Conservation (phyloP, 805 yeast genomes). For the Sugiyamaella americana region DNA sequence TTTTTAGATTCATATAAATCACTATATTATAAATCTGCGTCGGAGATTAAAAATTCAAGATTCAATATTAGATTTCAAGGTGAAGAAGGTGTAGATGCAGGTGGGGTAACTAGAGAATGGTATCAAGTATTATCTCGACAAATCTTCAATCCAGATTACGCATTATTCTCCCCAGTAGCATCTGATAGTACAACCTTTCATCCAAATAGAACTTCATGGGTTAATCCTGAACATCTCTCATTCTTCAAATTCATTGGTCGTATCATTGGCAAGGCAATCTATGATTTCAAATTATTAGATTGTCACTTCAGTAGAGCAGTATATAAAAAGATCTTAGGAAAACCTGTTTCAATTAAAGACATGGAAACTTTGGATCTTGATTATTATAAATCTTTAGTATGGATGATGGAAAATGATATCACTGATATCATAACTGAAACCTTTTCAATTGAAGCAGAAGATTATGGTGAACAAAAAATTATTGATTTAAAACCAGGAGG, state of each 20-base stretch:
- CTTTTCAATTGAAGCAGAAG: constrained; percentile 88
- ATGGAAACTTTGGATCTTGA: constrained; percentile 91
- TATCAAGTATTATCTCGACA: constrained; percentile 88
- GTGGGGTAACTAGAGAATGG: constrained; percentile 98
- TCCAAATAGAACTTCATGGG: constrained; percentile 87
- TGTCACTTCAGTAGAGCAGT: constrained; percentile 95
- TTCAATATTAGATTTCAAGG: constrained; percentile 82
- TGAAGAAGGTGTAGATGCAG: constrained; percentile 96
- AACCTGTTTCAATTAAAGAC: constrained; percentile 78
- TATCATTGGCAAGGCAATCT: constrained; percentile 89
- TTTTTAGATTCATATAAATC: constrained; percentile 86
- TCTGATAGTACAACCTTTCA: constrained; percentile 92
- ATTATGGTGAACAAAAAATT: constrained; percentile 81
- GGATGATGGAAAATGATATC: constrained; percentile 97
- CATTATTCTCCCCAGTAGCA: constrained; percentile 83
- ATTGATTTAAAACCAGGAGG: constrained; percentile 84
- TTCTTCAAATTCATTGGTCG: constrained; percentile 93
- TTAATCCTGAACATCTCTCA: constrained; percentile 87
- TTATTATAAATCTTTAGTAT: constrained; percentile 81
- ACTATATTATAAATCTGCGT: constrained; percentile 68
- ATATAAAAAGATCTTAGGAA: constrained; percentile 77
- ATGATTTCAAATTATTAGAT: constrained; percentile 78
- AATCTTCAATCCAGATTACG: constrained; percentile 94
- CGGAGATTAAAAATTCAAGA: constrained; percentile 64
- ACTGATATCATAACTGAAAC: constrained; percentile 94